Evolutionary conservation across 768 basidiomycete species (phyloP).

Genomic region (Phaeotremella skinneri): DNA sequence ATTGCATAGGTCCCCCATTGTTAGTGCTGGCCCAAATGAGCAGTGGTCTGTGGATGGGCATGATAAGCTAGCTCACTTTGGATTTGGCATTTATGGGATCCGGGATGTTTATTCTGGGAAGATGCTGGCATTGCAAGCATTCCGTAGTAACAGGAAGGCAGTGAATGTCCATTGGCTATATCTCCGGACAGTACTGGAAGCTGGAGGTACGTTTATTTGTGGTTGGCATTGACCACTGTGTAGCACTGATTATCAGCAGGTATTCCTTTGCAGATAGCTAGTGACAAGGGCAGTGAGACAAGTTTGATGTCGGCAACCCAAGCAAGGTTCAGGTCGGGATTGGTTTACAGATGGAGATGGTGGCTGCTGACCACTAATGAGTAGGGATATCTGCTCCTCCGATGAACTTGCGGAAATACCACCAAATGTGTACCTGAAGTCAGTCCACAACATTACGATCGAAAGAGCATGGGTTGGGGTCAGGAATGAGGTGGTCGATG

Average conservation of each 20-base stretch:
- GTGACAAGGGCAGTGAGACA: slow-evolving; percentile 8
- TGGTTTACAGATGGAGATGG: neutral
- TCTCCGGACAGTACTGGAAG: slow-evolving; percentile 8
- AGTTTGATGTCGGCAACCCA: neutral
- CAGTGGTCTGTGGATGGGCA: slow-evolving; percentile 16
- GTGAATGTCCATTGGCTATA: slow-evolving; percentile 9
- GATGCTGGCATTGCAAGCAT: slow-evolving; percentile 3
- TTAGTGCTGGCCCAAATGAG: slow-evolving; percentile 9
- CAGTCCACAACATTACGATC: slow-evolving; percentile 12
- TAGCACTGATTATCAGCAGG: neutral
- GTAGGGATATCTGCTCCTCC: neutral
- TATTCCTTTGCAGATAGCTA: slow-evolving; percentile 7
- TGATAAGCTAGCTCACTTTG: slow-evolving; percentile 9
- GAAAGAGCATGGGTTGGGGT: slow-evolving; percentile 9
- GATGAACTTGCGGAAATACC: slow-evolving; percentile 5
- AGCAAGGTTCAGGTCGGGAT: neutral
- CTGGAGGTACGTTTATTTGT: neutral
- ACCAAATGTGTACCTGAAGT: slow-evolving; percentile 6
- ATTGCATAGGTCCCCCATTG: slow-evolving; percentile 5
- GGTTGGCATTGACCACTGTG: neutral
- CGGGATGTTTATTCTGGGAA: slow-evolving; percentile 14
- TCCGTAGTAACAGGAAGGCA: slow-evolving; percentile 7
- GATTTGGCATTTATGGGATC: slow-evolving; percentile 13
- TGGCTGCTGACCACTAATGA: neutral
- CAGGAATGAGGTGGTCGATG: slow-evolving; percentile 7